Evolutionary conservation across 2,329 filamentous ascomycete species (phyloP).

Genomic region (Rhexocercosporidium sp.): DNA sequence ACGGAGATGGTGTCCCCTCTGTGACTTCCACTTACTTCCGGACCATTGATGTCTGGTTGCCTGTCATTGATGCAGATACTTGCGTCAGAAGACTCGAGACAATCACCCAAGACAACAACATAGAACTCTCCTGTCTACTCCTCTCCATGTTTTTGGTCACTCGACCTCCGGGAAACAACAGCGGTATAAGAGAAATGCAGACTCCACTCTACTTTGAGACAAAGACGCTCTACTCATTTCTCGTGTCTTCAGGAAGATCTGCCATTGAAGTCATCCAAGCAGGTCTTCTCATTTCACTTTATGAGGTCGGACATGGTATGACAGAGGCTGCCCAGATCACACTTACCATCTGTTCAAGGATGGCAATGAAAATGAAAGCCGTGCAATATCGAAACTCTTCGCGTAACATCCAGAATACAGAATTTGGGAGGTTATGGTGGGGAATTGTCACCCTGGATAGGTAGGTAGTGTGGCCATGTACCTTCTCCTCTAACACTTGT

Average conservation of each 20-base stretch:
- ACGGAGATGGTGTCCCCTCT: conserved; percentile 26
- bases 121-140: conserved; percentile 26
- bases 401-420: conserved; percentile 28
- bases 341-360: conserved; percentile 26
- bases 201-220: conserved; percentile 27
- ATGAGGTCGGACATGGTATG: conserved; percentile 34
- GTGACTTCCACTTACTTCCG: conserved; percentile 29
- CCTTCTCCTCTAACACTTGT: not conserved
- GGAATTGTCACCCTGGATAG: conserved; percentile 32
- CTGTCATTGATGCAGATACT: conserved; percentile 25
- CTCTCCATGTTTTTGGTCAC: conserved; percentile 31
- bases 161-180: conserved; percentile 15
- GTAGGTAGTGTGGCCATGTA: conserved; percentile 11
- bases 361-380: conserved; percentile 28
- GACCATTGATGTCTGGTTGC: conserved; percentile 33
- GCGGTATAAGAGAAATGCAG: conserved; percentile 23
- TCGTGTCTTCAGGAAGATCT: conserved; percentile 26
- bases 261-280: conserved; percentile 31
- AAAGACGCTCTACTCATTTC: conserved; percentile 25
- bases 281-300: conserved; percentile 30
- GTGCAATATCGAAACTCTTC: conserved; percentile 15
- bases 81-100: conserved; percentile 25
- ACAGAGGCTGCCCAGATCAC: conserved; percentile 29
- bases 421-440: conserved; percentile 34
- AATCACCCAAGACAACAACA: conserved; percentile 20